A percentile compares a stretch with the other conserved stretches of the same genome.
Evolutionary conservation across 2,329 filamentous ascomycete species (phyloP).

Genomic region (Epichloe sylvatica): DNA sequence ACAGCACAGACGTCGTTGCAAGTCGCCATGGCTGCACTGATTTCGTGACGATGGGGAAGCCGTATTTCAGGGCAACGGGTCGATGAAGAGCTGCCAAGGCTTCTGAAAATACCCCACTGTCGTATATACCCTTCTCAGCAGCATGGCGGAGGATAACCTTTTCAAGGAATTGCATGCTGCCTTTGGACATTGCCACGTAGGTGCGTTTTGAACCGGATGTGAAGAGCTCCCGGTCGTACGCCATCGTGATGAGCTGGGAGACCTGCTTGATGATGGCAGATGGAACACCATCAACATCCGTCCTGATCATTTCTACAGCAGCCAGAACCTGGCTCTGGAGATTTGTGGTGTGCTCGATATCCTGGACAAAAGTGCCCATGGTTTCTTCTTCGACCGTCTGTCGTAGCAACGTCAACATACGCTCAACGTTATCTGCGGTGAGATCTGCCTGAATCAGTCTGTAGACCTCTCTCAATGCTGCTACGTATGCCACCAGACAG

Average conservation of each 20-base stretch:
- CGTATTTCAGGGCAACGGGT: slow-evolving; percentile 69
- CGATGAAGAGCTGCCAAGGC: slow-evolving; percentile 53
- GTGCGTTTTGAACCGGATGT: slow-evolving; percentile 44
- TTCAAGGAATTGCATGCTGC: slow-evolving; percentile 58
- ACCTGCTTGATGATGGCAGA: slow-evolving; percentile 55
- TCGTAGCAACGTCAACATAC: slow-evolving; percentile 58
- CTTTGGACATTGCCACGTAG: slow-evolving; percentile 80
- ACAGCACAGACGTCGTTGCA: slow-evolving; percentile 57
- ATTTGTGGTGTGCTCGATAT: slow-evolving; percentile 58
- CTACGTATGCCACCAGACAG: slow-evolving; percentile 73
- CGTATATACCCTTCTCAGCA: slow-evolving; percentile 52
- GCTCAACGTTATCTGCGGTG: slow-evolving; percentile 44
- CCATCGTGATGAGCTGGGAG: slow-evolving; percentile 56
- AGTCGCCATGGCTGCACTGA: slow-evolving; percentile 63
- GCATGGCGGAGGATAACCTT: slow-evolving; percentile 45
- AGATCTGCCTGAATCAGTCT: slow-evolving; percentile 54
- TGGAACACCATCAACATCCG: slow-evolving; percentile 49
- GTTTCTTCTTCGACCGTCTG: slow-evolving; percentile 58
- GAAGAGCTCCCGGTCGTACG: slow-evolving; percentile 37
- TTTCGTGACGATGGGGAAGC: slow-evolving; percentile 58
- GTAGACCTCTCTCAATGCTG: slow-evolving; percentile 64
- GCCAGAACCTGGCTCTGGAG: slow-evolving; percentile 58
- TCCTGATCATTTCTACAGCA: slow-evolving; percentile 52
- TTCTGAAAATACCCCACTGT: slow-evolving; percentile 48
- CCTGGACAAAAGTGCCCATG: slow-evolving; percentile 52